Conservation (phyloP, 192 early-diverging fungal species). For the Entophlyctis luteolus region DNA sequence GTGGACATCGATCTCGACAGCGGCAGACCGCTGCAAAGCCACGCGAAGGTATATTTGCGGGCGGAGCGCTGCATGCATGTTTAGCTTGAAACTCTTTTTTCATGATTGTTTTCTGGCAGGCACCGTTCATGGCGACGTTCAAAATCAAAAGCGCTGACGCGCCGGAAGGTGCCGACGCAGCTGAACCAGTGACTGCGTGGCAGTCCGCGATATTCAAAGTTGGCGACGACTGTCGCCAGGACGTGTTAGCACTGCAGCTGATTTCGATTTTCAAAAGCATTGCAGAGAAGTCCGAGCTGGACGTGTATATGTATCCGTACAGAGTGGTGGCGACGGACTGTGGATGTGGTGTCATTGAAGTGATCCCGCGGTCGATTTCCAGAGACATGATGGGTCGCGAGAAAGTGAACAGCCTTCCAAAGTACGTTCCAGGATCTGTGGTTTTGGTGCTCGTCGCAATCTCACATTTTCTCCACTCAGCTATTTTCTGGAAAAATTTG, state of each 20-base stretch:
- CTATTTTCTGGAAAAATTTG: slow-evolving; percentile 91
- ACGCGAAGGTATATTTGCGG: slow-evolving; percentile 78
- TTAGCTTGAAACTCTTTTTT: slow-evolving; percentile 1
- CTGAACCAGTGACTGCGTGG: slow-evolving; percentile 46
- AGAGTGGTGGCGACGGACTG: slow-evolving; percentile 95
- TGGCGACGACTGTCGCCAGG: slow-evolving; percentile 98
- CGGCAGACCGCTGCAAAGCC: slow-evolving; percentile 90
- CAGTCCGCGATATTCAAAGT: slow-evolving; percentile 98
- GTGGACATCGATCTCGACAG: slow-evolving; percentile 93
- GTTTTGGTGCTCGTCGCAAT: background rate
- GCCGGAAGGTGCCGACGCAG: slow-evolving; percentile 54
- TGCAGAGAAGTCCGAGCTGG: slow-evolving; percentile 81
- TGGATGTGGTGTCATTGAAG: slow-evolving; percentile 97
- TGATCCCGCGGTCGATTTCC: slow-evolving; percentile 94
- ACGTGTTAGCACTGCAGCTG: slow-evolving; percentile 94
- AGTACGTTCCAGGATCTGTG: slow-evolving; percentile 41
- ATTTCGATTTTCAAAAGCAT: slow-evolving; percentile 98
- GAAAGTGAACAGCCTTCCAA: slow-evolving; percentile 94
- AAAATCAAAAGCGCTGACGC: slow-evolving; percentile 59
- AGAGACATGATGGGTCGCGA: slow-evolving; percentile 97
- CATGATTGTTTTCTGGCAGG: slow-evolving; percentile 39
- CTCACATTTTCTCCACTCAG: slow-evolving; percentile 17
- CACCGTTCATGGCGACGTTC: slow-evolving; percentile 99
- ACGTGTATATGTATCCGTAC: slow-evolving; percentile 96
- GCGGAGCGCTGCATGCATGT: too few species aligned